Conservation (phyloP, 116 monocot species). For the Phalaenopsis hybrid region DNA sequence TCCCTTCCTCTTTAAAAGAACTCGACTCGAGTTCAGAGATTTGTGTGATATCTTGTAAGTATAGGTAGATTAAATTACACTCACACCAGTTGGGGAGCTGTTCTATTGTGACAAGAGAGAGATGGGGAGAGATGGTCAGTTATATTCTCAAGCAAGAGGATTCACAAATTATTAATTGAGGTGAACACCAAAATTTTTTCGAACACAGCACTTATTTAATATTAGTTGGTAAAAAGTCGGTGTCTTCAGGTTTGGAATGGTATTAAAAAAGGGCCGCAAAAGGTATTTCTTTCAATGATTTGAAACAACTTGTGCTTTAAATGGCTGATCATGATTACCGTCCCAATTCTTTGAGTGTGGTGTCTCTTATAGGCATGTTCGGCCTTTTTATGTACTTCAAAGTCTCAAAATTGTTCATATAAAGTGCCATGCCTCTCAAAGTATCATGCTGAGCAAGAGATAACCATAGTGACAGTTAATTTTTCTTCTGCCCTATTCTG, state of each 20-base stretch:
- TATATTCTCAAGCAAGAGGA: constrained; percentile 54
- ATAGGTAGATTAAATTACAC: too few relatives aligned
- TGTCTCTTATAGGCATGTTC: constrained; percentile 47
- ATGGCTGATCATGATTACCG: constrained; percentile 26
- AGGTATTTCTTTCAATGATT: constrained; percentile 15
- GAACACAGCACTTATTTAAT: not conserved
- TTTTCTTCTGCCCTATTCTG: constrained; percentile 51
- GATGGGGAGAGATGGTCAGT: not conserved
- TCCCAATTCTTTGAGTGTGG: constrained; percentile 48
- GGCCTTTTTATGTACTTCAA: constrained; percentile 24
- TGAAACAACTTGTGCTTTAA: constrained; percentile 51
- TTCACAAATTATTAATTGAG: constrained; percentile 18
- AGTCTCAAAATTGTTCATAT: constrained; percentile 24
- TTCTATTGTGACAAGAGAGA: too few relatives aligned
- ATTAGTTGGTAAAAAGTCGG: too few relatives aligned
- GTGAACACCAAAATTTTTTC: constrained; percentile 29
- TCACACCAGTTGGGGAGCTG: too few relatives aligned
- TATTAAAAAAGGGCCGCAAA: not conserved
- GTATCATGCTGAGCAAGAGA: constrained; percentile 56
- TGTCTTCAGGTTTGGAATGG: too few relatives aligned
- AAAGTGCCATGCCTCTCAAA: constrained; percentile 48
- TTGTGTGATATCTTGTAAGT: too few relatives aligned
- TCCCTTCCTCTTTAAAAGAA: too few relatives aligned
- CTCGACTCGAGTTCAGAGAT: too few relatives aligned
- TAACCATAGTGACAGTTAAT: constrained; percentile 35